A percentile compares a stretch with the other conserved stretches of the same genome.
Evolutionary conservation across 2,329 filamentous ascomycete genomes (phyloP).

Genomic region (Colletotrichum sp.): DNA sequence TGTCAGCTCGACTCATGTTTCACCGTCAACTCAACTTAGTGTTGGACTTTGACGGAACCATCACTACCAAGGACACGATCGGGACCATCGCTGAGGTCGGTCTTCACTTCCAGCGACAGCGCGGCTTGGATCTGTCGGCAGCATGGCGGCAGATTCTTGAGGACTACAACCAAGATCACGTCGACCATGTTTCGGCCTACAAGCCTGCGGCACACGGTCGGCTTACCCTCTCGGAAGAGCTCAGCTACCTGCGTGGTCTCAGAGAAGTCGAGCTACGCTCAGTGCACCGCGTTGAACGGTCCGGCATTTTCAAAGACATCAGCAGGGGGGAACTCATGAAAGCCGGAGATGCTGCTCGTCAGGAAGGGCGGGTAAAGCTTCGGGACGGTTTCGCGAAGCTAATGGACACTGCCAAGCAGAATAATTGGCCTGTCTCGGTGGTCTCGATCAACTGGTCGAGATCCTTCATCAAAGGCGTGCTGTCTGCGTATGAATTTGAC

Average conservation of each 20-base stretch:
- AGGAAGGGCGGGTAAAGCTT: slow-evolving; percentile 36
- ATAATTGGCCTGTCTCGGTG: slow-evolving; percentile 45
- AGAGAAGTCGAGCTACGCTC: slow-evolving; percentile 51
- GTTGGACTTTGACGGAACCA: slow-evolving; percentile 66
- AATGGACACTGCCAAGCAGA: slow-evolving; percentile 26
- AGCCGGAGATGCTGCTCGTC: slow-evolving; percentile 43
- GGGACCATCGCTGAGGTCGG: slow-evolving; percentile 47
- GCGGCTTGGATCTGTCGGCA: slow-evolving; percentile 35
- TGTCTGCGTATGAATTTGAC: slow-evolving; percentile 34
- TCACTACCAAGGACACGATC: slow-evolving; percentile 60
- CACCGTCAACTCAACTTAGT: slow-evolving; percentile 44
- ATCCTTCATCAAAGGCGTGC: slow-evolving; percentile 51
- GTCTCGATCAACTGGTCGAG: slow-evolving; percentile 59
- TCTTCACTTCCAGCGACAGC: slow-evolving; percentile 36
- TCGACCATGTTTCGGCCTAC: slow-evolving; percentile 39
- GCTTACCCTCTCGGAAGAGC: slow-evolving; percentile 40
- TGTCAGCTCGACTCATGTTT: slow-evolving; percentile 10
- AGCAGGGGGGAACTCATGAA: slow-evolving; percentile 32
- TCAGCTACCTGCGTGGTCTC: slow-evolving; percentile 47
- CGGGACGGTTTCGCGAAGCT: slow-evolving; percentile 45
- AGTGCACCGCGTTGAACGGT: slow-evolving; percentile 45
- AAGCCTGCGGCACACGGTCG: slow-evolving; percentile 36
- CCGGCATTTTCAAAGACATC: slow-evolving; percentile 51
- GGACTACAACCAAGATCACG: slow-evolving; percentile 49
- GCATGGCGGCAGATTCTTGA: slow-evolving; percentile 51